Conservation (phyloP, 441 rosid genomes). For the Populus tomentosa region DNA sequence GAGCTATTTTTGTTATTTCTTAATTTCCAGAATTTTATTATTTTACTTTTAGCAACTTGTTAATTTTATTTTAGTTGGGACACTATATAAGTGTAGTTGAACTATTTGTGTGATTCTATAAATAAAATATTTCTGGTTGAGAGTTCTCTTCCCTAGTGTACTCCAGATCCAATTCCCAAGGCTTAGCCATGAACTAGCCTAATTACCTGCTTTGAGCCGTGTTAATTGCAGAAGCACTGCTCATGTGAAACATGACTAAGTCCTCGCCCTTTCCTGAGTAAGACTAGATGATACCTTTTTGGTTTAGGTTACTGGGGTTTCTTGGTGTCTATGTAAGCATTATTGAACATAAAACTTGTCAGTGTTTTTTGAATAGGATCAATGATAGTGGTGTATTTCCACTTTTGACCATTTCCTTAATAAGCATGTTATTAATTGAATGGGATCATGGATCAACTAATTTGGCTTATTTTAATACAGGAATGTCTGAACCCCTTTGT, state of each 20-base stretch:
- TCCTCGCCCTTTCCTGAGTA: neutral
- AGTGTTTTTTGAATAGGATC: neutral
- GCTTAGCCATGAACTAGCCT: neutral
- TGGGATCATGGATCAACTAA: neutral
- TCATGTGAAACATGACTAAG: neutral
- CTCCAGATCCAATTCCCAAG: neutral
- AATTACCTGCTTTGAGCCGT: neutral
- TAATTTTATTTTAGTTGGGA: neutral
- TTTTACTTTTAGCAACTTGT: neutral
- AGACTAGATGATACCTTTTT: neutral
- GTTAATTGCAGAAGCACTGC: too few species aligned
- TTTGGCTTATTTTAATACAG: slow-evolving; percentile 28
- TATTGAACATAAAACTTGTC: neutral
- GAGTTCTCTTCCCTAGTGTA: neutral
- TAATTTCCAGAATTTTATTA: neutral
- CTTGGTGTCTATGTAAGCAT: neutral
- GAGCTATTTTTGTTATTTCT: neutral
- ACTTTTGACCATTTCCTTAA: neutral
- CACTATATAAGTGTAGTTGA: neutral
- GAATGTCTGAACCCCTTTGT: slow-evolving; percentile 86
- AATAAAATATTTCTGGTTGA: neutral
- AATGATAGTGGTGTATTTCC: neutral
- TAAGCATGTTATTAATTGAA: neutral
- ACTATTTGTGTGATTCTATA: neutral
- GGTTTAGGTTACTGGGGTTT: neutral